These are phyloP conservation scores for Podochytrium sp. DNA, from an alignment of 192 early-diverging fungal genomes.

Conservation along the genomic window DNA sequence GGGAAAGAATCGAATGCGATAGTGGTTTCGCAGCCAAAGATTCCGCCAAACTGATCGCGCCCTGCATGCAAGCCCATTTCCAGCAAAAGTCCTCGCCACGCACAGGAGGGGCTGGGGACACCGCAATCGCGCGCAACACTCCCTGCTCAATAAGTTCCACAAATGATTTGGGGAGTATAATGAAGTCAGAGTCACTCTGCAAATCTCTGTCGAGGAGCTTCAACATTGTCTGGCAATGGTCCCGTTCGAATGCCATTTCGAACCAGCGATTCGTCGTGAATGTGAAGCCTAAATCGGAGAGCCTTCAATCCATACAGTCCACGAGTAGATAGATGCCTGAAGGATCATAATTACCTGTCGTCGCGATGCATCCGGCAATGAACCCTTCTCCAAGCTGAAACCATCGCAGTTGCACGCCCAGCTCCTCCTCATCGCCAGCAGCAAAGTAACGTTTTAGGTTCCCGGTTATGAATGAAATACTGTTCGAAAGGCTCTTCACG, in stretches of 20 bases:
- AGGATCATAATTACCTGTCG: too few relatives aligned
- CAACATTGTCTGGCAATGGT: background rate
- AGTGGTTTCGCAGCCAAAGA: background rate
- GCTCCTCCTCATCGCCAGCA: too few relatives aligned
- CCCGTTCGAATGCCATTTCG: background rate
- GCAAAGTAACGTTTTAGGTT: background rate
- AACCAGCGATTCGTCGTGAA: background rate
- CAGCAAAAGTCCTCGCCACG: background rate
- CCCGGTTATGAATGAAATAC: background rate
- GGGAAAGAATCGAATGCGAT: background rate
- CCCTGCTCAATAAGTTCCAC: background rate
- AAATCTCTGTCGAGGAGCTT: background rate
- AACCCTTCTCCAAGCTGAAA: background rate
- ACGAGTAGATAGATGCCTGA: too few relatives aligned
- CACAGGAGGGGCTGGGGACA: background rate
- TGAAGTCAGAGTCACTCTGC: too few relatives aligned
- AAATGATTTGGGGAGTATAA: too few relatives aligned
- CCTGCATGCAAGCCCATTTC: background rate
- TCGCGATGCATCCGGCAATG: background rate
- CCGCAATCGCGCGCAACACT: background rate
- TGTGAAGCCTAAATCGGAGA: background rate
- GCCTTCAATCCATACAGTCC: too few relatives aligned
- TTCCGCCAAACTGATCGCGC: background rate
- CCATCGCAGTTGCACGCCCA: background rate
- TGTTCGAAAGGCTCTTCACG: background rate